These are phyloP conservation scores for Skeletonema tropicum DNA, from an alignment of 108 stramenopile genomes.

Conservation along the genomic window DNA sequence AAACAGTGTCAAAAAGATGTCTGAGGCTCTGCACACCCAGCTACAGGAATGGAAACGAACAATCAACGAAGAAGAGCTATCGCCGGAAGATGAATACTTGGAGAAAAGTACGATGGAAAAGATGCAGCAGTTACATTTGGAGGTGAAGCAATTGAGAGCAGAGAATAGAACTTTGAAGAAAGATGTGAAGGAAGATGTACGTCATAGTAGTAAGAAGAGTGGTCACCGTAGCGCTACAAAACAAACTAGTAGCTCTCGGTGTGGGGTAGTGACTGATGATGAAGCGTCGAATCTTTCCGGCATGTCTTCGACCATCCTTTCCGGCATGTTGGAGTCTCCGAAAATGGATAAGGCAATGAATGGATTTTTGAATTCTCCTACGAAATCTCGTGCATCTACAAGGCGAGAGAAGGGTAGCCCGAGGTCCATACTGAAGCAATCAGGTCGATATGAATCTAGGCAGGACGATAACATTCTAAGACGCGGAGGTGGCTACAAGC, in stretches of 20 bases:
- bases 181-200: slow-evolving; percentile 10
- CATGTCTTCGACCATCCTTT: background rate
- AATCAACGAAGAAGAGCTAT: background rate
- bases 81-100: slow-evolving; percentile 11
- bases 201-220: background rate
- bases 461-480: background rate
- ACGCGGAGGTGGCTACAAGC: background rate
- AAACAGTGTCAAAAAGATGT: slow-evolving; percentile 49
- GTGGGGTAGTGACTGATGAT: background rate
- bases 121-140: slow-evolving; percentile 40
- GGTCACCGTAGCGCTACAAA: background rate
- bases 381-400: background rate
- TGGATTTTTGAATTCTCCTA: slow-evolving; percentile 22
- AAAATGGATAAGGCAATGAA: slow-evolving; percentile 28
- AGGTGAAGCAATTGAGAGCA: slow-evolving; percentile 19
- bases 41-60: slow-evolving; percentile 39
- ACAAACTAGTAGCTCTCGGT: background rate
- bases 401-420: background rate
- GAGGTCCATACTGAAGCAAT: slow-evolving; percentile 1
- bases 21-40: slow-evolving; percentile 41
- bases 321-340: background rate
- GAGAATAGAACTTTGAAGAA: slow-evolving; percentile 29
- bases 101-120: slow-evolving; percentile 31
- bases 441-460: slow-evolving; percentile 1
- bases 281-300: background rate